These are phyloP conservation scores for Penicillium dipodomyicola DNA, from an alignment of 495 filamentous ascomycete species.

Conservation along the genomic window DNA sequence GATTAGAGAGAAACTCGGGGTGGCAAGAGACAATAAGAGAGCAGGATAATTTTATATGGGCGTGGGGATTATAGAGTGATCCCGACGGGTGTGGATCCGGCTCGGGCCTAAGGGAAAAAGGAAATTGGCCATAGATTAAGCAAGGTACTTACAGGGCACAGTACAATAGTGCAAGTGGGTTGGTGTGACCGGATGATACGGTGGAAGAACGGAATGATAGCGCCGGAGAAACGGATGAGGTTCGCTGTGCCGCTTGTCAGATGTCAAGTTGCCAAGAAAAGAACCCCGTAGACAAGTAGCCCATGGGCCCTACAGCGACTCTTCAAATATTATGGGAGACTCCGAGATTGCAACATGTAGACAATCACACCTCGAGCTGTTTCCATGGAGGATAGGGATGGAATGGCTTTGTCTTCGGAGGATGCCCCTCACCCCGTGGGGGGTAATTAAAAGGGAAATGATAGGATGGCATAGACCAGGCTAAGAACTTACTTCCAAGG, in stretches of 20 bases:
- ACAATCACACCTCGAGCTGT: not conserved
- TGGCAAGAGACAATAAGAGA: not conserved
- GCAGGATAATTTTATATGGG: not conserved
- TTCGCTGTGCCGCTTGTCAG: slow-evolving; percentile 19
- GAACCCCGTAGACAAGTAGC: not conserved
- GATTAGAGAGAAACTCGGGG: not conserved
- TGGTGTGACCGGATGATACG: slow-evolving; percentile 17
- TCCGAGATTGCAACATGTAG: not conserved
- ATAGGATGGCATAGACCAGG: slow-evolving; percentile 8
- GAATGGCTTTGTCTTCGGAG: not conserved
- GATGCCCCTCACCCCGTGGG: slow-evolving; percentile 9
- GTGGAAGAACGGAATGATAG: slow-evolving; percentile 20
- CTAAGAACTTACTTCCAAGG: slow-evolving; percentile 13
- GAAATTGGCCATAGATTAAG: slow-evolving; percentile 7
- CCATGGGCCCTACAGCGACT: not conserved
- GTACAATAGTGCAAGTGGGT: slow-evolving; percentile 19
- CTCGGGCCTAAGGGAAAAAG: slow-evolving; percentile 27
- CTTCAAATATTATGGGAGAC: not conserved
- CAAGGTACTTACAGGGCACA: slow-evolving; percentile 21
- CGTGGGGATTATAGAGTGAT: not conserved
- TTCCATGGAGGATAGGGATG: not conserved
- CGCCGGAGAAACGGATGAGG: slow-evolving; percentile 44
- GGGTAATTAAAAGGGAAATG: not conserved
- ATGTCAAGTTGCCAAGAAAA: slow-evolving; percentile 19
- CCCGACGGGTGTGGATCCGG: slow-evolving; percentile 7